Evolutionary conservation across 2,329 filamentous ascomycete genomes (phyloP), one percentile per base, ranked within the genome.

Genomic region (Cordyceps cateniannulata): DNA sequence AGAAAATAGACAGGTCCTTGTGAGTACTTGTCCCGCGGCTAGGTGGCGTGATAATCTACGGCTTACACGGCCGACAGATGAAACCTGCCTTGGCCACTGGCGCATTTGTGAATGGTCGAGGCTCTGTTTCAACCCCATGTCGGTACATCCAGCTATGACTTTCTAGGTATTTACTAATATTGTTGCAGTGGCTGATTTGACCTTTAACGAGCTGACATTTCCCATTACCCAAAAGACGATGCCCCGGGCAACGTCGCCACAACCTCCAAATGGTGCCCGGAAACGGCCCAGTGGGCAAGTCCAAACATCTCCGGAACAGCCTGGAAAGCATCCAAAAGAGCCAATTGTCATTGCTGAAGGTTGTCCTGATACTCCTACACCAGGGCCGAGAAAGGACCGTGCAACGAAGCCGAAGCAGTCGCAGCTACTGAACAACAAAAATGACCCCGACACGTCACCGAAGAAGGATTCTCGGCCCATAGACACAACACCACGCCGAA

Each of bases 181-280:
- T 7, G 10, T 7, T 18, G 29, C 38, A 84, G 83, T 83, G 29
- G 70, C 77, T 5, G 81, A 85, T 62, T 73, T 85, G 20, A 72
- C 73, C 1, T 85, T 83, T 63, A 81, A 81, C 27, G 73, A 80
- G 55, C 80, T 83, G 76, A 68, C 73, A 9, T 79, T 81, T 63
- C 69, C 79, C 24, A 71, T 70, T 52, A 63, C 69, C 3, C 62
- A 66, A 40, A 55, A 68, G 63, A 38, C 62, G 61, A 12, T 27
- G 8, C 25, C 24, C 20, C 45, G 70, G 56, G 68, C 69, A 44
- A 71, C 59, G 71, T 75, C 60, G 71, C 73, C 32, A 18, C 42
- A 53, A 10, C 50, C 18, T 25, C 29, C 48, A 0, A 53, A 60
- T 16, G 57, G 49, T 1, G 57, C 57, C 10, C 57, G 57, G 0